Evolutionary conservation across 2,329 filamentous ascomycete genomes (phyloP), one percentile per base, ranked within the genome.

Genomic region (Cladosporium cucumerinum): DNA sequence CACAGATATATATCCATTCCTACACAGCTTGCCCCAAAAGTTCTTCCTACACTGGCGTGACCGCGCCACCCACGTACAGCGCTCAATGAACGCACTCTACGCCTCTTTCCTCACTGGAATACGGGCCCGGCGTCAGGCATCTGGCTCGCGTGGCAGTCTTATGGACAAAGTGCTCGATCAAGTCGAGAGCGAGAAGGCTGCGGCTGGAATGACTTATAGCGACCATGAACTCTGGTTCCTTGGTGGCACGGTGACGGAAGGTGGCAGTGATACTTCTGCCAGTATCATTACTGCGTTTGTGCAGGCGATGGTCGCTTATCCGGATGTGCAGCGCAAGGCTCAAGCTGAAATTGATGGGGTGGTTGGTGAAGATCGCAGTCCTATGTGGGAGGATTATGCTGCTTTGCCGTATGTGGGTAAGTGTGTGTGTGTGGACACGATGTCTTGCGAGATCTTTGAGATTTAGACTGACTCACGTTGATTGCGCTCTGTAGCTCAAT

Each of bases 11-110:
- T 82, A 80, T 61, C 80, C 82, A 0, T 73, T 79, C 28, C 69
- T 84, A 11, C 77, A 81, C 46, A 75, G 69, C 5, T 67, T 84
- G 11, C 82, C 82, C 0, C 73, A 82, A 63, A 61, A 61, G 0
- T 46, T 81, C 1, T 77, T 80, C 54, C 74, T 75, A 1, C 78
- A 79, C 63, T 83, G 78, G 74, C 71, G 72, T 6, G 70, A 70
- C 16, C 74, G 79, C 5, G 75, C 79, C 0, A 71, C 70, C 14
- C 66, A 72, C 23, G 77, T 82, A 5, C 73, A 76, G 12, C 69
- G 77, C 12, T 73, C 76, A 51, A 82, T 82, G 78, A 76, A 79
- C 28, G 58, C 63, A 0, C 71, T 83, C 2, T 83, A 82, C 67
- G 70, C 68, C 23, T 74, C 77, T 48, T 74, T 78, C 61, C 72